Base-by-base conservation (phyloP, 805 yeast genomes). In the Yamadazyma endophytica region DNA sequence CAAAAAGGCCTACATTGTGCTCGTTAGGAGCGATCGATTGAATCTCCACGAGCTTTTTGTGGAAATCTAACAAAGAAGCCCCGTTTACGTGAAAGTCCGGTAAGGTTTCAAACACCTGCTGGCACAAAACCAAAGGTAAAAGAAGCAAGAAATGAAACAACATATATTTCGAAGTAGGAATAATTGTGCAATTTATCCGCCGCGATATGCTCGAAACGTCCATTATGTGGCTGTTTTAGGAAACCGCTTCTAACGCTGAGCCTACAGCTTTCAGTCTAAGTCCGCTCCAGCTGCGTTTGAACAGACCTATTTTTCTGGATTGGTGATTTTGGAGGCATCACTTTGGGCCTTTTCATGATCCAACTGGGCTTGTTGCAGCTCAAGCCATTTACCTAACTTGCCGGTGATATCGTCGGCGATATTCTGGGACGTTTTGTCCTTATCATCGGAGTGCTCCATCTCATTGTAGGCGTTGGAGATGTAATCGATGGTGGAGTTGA, bases 1-100 rank as follows among this genome's bases (percentile, higher is more conserved):
- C 45, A 39, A 44, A 73, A 3, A 47, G 35, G 2, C 70, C 66
- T 1, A 66, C 77, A 0, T 38, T 50, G 14, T 21, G 14, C 33
- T 60, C 66, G 21, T 47, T 37, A 17, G 42, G 36, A 18, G 47
- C 39, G n/a, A 56, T 39, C 4, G 63, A 57, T 4, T 41, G 38
- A 30, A 47, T 46, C 6, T 51, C 52, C 1, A 58, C 45, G 27
- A 59, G 38, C 8, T 31, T 33, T 31, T 47, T 46, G 42, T 58
- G 65, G 17, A 58, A 44, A 6, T 38, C 39, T 13, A 58, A 36
- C 13, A 56, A 32, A 2, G 43, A 35, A 11, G 29, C 25, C 8
- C 27, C 29, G 17, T 33, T 36, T 11, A 37, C 29, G 5, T 13
- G 17, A 17, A 13, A 24, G 26, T 33, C 37, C 13, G 17, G n/a